These are phyloP conservation scores for Verbena officinalis DNA, from an alignment of 257 asterid genomes.

Conservation along the genomic window DNA sequence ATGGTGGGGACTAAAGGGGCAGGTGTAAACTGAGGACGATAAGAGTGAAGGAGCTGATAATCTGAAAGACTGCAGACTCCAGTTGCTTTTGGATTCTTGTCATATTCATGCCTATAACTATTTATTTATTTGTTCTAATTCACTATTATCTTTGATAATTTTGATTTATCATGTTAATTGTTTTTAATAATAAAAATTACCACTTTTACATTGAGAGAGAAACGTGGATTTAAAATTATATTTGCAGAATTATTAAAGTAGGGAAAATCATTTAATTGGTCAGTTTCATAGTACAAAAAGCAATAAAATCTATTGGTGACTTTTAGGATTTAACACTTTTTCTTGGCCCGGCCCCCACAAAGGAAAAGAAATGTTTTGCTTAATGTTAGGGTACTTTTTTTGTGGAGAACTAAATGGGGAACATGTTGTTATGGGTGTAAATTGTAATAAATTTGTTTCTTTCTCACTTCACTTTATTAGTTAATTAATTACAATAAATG, in stretches of 20 bases:
- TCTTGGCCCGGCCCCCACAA: slow-evolving; percentile 27
- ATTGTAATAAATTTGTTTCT: slow-evolving; percentile 28
- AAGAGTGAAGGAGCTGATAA: slow-evolving; percentile 24
- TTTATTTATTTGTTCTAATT: slow-evolving; percentile 6
- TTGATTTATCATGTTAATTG: neutral
- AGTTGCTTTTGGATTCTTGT: slow-evolving; percentile 37
- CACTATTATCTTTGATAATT: slow-evolving; percentile 22
- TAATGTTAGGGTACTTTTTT: too few relatives aligned
- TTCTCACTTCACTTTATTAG: neutral
- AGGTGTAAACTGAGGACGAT: slow-evolving; percentile 40
- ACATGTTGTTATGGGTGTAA: slow-evolving; percentile 31
- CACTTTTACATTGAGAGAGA: too few relatives aligned
- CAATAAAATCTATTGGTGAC: slow-evolving; percentile 18
- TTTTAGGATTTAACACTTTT: slow-evolving; percentile 32
- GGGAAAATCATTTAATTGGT: neutral
- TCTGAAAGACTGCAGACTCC: slow-evolving; percentile 29
- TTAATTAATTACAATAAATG: too few relatives aligned
- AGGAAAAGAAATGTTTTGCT: neutral
- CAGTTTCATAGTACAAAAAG: slow-evolving; percentile 9
- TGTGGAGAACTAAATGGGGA: neutral
- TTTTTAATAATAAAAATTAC: too few relatives aligned
- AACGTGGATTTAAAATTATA: too few relatives aligned
- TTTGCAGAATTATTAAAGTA: neutral
- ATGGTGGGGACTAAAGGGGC: slow-evolving; percentile 37
- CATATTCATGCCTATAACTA: slow-evolving; percentile 33